These are phyloP conservation scores for Sugiyamaella chiloensis DNA, from an alignment of 805 yeast species.

Conservation along the genomic window DNA sequence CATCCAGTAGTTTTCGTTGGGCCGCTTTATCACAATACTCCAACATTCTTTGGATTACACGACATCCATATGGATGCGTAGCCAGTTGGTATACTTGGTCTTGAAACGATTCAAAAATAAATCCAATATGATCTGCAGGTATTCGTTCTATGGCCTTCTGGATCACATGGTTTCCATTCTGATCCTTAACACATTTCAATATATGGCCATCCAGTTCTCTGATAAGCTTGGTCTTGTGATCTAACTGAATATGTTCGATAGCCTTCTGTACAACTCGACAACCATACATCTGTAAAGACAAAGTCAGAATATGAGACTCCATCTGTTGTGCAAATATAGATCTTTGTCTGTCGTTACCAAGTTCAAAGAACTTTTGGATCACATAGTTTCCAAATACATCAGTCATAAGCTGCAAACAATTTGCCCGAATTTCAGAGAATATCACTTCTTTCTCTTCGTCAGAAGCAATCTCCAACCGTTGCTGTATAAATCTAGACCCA, in stretches of 20 bases:
- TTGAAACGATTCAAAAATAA: conserved; percentile 64
- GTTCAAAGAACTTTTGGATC: conserved; percentile 89
- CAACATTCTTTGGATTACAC: conserved; percentile 89
- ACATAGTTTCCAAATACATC: conserved; percentile 98
- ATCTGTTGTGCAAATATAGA: conserved; percentile 63
- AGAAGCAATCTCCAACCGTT: conserved; percentile 62
- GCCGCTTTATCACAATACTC: conserved; percentile 71
- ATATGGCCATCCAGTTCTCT: conserved; percentile 65
- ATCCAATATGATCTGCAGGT: conserved; percentile 65
- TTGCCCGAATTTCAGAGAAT: conserved; percentile 77
- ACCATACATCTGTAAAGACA: conserved; percentile 95
- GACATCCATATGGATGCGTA: conserved; percentile 95
- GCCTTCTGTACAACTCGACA: conserved; percentile 97
- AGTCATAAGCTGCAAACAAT: conserved; percentile 76
- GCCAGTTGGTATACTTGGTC: conserved; percentile 75
- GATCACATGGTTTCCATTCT: conserved; percentile 96
- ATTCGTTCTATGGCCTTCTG: conserved; percentile 90
- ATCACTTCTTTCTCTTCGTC: conserved; percentile 74
- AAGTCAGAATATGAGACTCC: conserved; percentile 67
- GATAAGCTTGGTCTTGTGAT: conserved; percentile 65
- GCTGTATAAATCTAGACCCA: conserved; percentile 96
- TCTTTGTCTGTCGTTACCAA: conserved; percentile 68
- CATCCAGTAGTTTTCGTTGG: conserved; percentile 63
- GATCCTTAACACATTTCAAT: conserved; percentile 78
- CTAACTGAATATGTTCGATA: conserved; percentile 62